These are phyloP conservation scores for Acanthamoeba divionensis DNA, from an alignment of 208 protist species.

Conservation along the genomic window DNA sequence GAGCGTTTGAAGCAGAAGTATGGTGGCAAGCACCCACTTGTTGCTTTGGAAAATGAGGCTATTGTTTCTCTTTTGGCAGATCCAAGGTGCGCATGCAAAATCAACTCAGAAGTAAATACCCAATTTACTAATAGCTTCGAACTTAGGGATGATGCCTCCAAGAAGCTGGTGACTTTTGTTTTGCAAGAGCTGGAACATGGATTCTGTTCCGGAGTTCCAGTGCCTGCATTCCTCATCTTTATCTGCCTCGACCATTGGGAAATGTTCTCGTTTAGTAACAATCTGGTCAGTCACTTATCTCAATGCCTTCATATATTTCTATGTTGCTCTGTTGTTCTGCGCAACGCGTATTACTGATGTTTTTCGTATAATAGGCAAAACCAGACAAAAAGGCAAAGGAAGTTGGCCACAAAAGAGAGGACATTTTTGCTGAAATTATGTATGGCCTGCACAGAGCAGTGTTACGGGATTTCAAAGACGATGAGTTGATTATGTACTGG, in stretches of 20 bases:
- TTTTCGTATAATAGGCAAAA: too few species aligned
- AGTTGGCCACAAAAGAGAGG: too few species aligned
- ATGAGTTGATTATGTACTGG: conserved; percentile 18
- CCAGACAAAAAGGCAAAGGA: too few species aligned
- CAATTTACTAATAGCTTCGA: too few species aligned
- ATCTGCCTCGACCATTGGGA: neutral
- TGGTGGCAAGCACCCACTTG: neutral
- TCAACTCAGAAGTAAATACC: too few species aligned
- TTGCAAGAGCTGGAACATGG: conserved; percentile 14
- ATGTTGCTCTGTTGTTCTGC: too few species aligned
- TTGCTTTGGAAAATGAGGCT: conserved; percentile 19
- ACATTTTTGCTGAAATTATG: too few species aligned
- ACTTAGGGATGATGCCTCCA: neutral
- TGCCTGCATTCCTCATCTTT: neutral
- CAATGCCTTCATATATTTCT: neutral
- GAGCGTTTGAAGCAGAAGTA: conserved; percentile 4
- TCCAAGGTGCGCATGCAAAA: too few species aligned
- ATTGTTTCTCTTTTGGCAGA: conserved; percentile 37
- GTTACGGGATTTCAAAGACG: too few species aligned
- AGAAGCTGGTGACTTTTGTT: neutral
- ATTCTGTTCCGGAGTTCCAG: conserved; percentile 32
- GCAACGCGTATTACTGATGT: too few species aligned
- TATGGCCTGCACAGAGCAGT: too few species aligned
- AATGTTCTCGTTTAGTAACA: neutral
- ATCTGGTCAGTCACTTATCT: neutral